Percentiles rank a stretch among this genome's conserved stretches.
Conservation (phyloP, 176 grass and related monocot genomes). For the Aegilops longissima region DNA sequence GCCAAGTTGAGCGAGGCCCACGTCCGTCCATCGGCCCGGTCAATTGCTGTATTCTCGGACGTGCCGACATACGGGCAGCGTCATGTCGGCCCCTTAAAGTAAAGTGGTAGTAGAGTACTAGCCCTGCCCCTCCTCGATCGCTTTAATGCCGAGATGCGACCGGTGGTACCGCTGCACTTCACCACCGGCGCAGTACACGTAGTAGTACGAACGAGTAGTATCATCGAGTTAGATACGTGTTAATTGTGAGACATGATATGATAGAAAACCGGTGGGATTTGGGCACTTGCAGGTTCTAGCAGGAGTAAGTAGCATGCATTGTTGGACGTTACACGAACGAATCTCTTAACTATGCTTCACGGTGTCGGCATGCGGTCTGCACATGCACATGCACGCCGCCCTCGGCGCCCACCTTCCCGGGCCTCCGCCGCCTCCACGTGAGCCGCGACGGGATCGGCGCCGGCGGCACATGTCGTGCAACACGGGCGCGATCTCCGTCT, state of each 20-base stretch:
- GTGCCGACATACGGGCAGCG: background rate
- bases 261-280: background rate
- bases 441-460: background rate
- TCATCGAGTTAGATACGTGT: background rate
- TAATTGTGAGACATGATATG: too few relatives aligned
- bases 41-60: background rate
- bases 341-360: background rate
- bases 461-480: too few relatives aligned
- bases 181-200: background rate
- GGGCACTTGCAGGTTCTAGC: background rate
- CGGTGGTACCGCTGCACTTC: too few relatives aligned
- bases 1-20: background rate
- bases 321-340: too few relatives aligned
- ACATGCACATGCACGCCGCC: background rate
- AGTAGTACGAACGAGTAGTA: background rate
- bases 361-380: slow-evolving; percentile 32
- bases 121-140: background rate
- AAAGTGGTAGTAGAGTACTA: too few relatives aligned
- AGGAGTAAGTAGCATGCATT: too few relatives aligned
- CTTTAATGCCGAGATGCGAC: background rate
- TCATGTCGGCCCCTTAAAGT: background rate
- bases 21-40: background rate
- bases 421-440: slow-evolving; percentile 8
- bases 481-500: background rate
- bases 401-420: background rate